A percentile compares a stretch with the other conserved stretches of the same genome.
Evolutionary conservation across 768 basidiomycete genomes (phyloP).

Genomic region (Hygrophoropsis aurantiaca): DNA sequence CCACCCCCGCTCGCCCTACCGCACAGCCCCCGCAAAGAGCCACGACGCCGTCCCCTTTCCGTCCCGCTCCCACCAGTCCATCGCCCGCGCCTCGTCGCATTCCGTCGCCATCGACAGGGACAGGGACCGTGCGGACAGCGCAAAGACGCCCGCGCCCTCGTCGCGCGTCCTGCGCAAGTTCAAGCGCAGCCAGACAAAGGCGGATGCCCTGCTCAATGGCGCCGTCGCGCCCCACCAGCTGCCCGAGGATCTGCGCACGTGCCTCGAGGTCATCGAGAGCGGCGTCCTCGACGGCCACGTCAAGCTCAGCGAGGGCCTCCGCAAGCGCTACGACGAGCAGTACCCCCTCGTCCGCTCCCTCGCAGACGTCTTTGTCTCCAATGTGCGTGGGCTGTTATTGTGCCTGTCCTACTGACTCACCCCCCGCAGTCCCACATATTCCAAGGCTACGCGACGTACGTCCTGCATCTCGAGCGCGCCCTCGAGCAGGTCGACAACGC

Average conservation of each 20-base stretch:
- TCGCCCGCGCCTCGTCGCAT: conserved; percentile 64
- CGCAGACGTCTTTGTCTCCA: conserved; percentile 94
- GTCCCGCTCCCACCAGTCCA: conserved; percentile 74
- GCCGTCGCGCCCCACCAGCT: conserved; percentile 74
- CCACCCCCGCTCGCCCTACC: conserved; percentile 80
- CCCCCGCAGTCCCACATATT: conserved; percentile 81
- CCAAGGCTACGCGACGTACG: conserved; percentile 90
- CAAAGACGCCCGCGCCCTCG: conserved; percentile 32
- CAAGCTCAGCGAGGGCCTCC: conserved; percentile 78
- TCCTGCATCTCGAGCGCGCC: conserved; percentile 91
- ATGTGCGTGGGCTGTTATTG: conserved; percentile 55
- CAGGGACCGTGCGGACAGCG: conserved; percentile 45
- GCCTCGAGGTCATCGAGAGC: conserved; percentile 82
- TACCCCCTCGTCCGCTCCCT: conserved; percentile 91
- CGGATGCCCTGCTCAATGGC: conserved; percentile 44
- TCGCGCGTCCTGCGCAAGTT: conserved; percentile 66
- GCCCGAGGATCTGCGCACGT: conserved; percentile 83
- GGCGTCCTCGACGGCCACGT: conserved; percentile 90
- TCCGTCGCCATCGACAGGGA: no score
- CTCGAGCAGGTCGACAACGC: conserved; percentile 84
- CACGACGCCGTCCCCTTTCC: conserved; percentile 69
- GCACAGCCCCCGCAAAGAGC: conserved; percentile 41
- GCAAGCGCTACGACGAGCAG: conserved; percentile 92
- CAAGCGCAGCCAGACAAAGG: conserved; percentile 60
- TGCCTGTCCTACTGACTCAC: conserved; percentile 16